These are phyloP conservation scores for Phytophthora fragariaefolia DNA, from an alignment of 352 stramenopile genomes.

Conservation along the genomic window DNA sequence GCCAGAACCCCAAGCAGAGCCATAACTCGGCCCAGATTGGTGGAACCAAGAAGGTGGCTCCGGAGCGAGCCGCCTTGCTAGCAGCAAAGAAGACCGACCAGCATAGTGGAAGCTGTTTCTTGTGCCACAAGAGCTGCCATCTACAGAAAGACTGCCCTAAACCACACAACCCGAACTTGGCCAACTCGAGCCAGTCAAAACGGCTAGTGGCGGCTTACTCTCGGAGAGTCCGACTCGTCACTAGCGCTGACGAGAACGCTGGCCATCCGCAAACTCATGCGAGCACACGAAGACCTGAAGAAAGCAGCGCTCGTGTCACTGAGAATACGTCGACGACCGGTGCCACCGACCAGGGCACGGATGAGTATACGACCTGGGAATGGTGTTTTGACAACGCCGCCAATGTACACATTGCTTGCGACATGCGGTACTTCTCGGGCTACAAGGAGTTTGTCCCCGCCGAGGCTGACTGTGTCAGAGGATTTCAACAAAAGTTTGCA, in stretches of 20 bases:
- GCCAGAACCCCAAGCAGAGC: background rate
- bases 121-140: background rate
- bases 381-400: conserved; percentile 17
- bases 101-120: conserved; percentile 13
- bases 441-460: background rate
- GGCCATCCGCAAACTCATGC: no score
- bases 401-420: conserved; percentile 9
- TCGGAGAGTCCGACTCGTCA: no score
- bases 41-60: background rate
- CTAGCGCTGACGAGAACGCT: no score
- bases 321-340: background rate
- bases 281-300: no score
- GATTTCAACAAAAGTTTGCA: conserved; percentile 18
- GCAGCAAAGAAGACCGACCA: conserved; percentile 7
- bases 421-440: conserved; percentile 10
- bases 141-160: background rate
- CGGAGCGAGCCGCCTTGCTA: background rate
- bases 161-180: no score
- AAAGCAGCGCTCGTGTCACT: background rate
- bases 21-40: no score
- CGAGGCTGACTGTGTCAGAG: background rate
- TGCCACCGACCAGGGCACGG: background rate
- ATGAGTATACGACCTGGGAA: background rate
- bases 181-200: no score
- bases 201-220: background rate